These are phyloP conservation scores for Aspergillus nanangensis DNA, from an alignment of 495 filamentous ascomycete species.

Conservation along the genomic window DNA sequence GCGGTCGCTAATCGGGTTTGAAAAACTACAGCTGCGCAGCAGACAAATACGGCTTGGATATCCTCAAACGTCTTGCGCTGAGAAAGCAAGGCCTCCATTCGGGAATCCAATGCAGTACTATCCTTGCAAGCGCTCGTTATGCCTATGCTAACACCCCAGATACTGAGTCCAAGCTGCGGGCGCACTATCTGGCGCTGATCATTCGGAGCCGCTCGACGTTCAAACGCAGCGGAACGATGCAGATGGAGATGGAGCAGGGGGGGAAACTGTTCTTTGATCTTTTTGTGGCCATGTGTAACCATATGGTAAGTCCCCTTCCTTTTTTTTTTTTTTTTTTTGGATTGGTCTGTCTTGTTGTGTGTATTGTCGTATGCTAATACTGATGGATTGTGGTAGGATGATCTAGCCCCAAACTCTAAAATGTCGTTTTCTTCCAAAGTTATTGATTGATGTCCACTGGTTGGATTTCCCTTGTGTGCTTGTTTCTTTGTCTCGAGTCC, in stretches of 20 bases:
- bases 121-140: conserved; percentile 76
- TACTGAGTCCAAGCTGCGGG: conserved; percentile 79
- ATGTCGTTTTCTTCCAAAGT: not conserved
- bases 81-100: conserved; percentile 82
- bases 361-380: not conserved
- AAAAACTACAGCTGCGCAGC: conserved; percentile 80
- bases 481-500: not conserved
- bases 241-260: conserved; percentile 86
- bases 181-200: conserved; percentile 89
- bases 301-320: conserved; percentile 52
- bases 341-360: not conserved
- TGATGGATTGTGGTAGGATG: not conserved
- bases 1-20: too few relatives aligned
- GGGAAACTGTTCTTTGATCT: conserved; percentile 88
- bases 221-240: conserved; percentile 95
- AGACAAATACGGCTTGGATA: conserved; percentile 72
- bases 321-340: conserved; percentile 3
- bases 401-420: not conserved
- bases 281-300: conserved; percentile 89
- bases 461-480: not conserved
- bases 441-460: not conserved
- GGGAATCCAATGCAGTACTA: conserved; percentile 78
- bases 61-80: conserved; percentile 77
- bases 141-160: conserved; percentile 88
- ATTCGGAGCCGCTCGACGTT: conserved; percentile 80